Base-by-base conservation (phyloP, 371 early-diverging fungal species). In the Batrachochytrium dendrobatidis region DNA sequence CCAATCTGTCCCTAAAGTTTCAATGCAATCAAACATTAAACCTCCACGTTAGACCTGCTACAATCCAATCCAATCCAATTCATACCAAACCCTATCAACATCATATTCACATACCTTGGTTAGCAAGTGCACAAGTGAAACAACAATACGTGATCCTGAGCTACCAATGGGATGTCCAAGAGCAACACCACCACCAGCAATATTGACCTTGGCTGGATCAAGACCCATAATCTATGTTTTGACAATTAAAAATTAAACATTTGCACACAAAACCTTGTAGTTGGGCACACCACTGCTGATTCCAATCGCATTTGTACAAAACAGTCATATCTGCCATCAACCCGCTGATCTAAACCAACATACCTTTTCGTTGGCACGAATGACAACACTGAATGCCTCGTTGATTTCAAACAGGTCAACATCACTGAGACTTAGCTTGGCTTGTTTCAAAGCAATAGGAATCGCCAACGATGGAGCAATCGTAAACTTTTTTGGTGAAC, bases 131-230 rank as follows among this genome's bases (percentile, higher is more conserved):
- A 86, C 73, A 43, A 98, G 73, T 1, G 97, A 90, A 30, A 86
- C 86, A 26, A 97, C 76, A 56, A 99, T 90, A 66, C 99, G 81
- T 34, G 93, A 89, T 33, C 98, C 99, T 20, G 95, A 94, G 68
- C 92, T 90, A 30, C 98, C 99, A 46, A 99, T 84, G 54, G 99
- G 98, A 74, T 99, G 99, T 12, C 99, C 99, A 64, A 97, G 80
- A 1, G 94, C 89, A 45, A 98, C 98, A 49, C 93, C 96, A 34
- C 99, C 99, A 62, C 99, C 99, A 70, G 80, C 82, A 29, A 92
- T 82, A 67, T 99, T 99, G 68, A 97, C 86, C 60, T 90, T 90
- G 25, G 85, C 82, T 17, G 72, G 69, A 57, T 76, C 73, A 43
- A 98, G 74, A 29, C 77, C 82, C 55, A 98, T 70, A 18, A 93